Evolutionary conservation across 768 basidiomycete genomes (phyloP).

Genomic region (Pleurotus salmoneostramineus): DNA sequence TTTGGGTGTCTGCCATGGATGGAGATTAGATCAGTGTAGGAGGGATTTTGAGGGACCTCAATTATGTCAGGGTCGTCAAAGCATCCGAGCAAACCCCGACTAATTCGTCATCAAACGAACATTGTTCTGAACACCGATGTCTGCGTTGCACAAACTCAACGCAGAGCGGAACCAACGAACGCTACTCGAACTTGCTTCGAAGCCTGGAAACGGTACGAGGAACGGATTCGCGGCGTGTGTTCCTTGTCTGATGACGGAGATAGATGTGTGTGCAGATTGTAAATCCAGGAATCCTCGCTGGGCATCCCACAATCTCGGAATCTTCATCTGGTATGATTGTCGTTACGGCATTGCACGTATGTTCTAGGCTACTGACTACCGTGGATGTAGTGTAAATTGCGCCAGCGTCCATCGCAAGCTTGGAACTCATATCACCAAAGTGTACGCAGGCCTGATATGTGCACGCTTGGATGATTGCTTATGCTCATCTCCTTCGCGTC

Average conservation of each 20-base stretch:
- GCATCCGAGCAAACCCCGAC: slow-evolving; percentile 2
- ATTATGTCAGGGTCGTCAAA: neutral
- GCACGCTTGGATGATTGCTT: neutral
- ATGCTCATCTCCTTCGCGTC: slow-evolving; percentile 6
- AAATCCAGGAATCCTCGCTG: slow-evolving; percentile 83
- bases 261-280: slow-evolving; percentile 92
- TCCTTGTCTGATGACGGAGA: slow-evolving; percentile 10
- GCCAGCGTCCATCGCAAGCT: slow-evolving; percentile 93
- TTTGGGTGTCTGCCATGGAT: neutral
- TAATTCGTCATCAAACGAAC: neutral
- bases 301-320: slow-evolving; percentile 86
- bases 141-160: slow-evolving; percentile 50
- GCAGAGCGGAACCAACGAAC: slow-evolving; percentile 62
- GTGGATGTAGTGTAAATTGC: slow-evolving; percentile 64
- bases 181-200: slow-evolving; percentile 62
- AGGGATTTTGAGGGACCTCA: neutral
- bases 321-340: slow-evolving; percentile 71
- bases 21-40: neutral
- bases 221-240: slow-evolving; percentile 9
- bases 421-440: slow-evolving; percentile 90
- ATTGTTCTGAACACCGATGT: slow-evolving; percentile 21
- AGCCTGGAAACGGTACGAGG: slow-evolving; percentile 76
- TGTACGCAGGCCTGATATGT: slow-evolving; percentile 47
- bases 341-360: too few relatives aligned
- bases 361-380: too few relatives aligned